A percentile compares a stretch with the other conserved stretches of the same genome.
These are phyloP conservation scores for Plicaturopsis crispa DNA, from an alignment of 768 basidiomycete species.

Conservation along the genomic window DNA sequence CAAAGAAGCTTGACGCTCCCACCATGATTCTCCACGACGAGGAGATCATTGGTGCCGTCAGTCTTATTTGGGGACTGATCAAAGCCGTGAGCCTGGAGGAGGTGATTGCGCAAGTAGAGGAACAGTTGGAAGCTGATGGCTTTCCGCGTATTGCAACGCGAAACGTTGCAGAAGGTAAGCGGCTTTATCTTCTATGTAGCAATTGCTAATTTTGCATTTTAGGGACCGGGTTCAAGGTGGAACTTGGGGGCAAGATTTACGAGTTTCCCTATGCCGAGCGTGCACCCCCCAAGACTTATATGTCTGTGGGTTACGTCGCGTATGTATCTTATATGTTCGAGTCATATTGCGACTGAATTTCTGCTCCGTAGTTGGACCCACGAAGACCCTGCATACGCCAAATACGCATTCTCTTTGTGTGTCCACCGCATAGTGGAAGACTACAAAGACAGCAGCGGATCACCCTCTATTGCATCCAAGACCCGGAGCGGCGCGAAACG, in stretches of 20 bases:
- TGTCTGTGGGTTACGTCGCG: slow-evolving; percentile 4
- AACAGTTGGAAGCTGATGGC: background rate
- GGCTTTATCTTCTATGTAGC: no score
- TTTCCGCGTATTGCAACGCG: slow-evolving; percentile 1
- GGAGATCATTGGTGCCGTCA: slow-evolving; percentile 4
- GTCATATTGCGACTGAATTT: no score
- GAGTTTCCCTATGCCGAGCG: background rate
- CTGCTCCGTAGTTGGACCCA: no score
- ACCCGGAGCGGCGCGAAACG: no score
- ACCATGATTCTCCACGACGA: background rate
- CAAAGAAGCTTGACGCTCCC: background rate
- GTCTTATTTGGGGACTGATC: slow-evolving; percentile 3
- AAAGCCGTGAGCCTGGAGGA: background rate
- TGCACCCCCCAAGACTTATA: slow-evolving; percentile 2
- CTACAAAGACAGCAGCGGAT: no score
- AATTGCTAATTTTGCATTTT: background rate
- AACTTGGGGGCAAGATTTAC: background rate
- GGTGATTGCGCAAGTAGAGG: background rate
- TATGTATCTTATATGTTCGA: background rate
- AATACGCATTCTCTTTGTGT: no score
- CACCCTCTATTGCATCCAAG: no score
- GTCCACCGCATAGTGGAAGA: no score
- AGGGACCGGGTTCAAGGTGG: slow-evolving; percentile 1
- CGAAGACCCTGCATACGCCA: no score
- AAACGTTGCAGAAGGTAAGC: slow-evolving; percentile 1